phyloP scores from a whole-genome alignment of 1,139 yeast genomes.

The Nadsonia commutata region DNA sequence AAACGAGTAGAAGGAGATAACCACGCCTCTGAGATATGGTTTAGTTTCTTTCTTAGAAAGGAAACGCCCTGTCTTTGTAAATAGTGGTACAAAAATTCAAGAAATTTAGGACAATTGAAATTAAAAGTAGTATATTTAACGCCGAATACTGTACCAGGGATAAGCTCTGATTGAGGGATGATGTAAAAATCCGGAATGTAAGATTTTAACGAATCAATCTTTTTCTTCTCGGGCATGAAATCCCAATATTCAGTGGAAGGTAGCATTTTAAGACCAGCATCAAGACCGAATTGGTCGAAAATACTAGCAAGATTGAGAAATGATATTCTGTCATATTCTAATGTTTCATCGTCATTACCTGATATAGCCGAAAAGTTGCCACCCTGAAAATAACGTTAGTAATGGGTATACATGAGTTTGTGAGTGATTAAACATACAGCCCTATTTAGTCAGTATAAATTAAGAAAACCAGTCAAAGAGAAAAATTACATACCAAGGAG shows the following conservation, averaged over 20 bases:
- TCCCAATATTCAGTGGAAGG: slow-evolving; percentile 45
- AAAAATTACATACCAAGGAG: slow-evolving; percentile 48
- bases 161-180: slow-evolving; percentile 22
- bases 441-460: background rate
- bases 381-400: slow-evolving; percentile 11
- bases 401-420: background rate
- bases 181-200: slow-evolving; percentile 32
- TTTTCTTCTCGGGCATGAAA: slow-evolving; percentile 17
- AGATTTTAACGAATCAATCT: slow-evolving; percentile 30
- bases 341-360: slow-evolving; percentile 37
- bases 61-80: slow-evolving; percentile 34
- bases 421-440: background rate
- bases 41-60: slow-evolving; percentile 30
- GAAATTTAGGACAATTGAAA: slow-evolving; percentile 50
- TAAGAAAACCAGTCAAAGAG: slow-evolving; percentile 1
- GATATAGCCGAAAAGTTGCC: slow-evolving; percentile 50
- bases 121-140: slow-evolving; percentile 44
- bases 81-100: slow-evolving; percentile 31
- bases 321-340: slow-evolving; percentile 40
- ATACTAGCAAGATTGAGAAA: slow-evolving; percentile 33
- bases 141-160: slow-evolving; percentile 38
- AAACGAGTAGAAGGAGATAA: slow-evolving; percentile 22
- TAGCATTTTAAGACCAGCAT: slow-evolving; percentile 40
- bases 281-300: slow-evolving; percentile 36
- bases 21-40: slow-evolving; percentile 43